Conservation (phyloP, 768 basidiomycete genomes). For the Trametes coccinea region DNA sequence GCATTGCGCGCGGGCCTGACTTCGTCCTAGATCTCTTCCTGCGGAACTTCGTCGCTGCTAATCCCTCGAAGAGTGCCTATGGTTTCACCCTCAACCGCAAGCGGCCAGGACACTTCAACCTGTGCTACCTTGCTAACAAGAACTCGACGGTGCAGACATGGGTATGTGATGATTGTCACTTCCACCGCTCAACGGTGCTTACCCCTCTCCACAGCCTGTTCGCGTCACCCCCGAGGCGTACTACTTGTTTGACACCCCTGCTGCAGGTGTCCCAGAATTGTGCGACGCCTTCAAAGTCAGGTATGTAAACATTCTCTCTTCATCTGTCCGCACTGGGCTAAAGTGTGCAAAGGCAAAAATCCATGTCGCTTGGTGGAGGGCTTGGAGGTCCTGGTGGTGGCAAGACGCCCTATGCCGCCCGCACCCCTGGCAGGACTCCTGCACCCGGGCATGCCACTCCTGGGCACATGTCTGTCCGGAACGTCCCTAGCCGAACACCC, state of each 20-base stretch:
- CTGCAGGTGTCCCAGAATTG: constrained; percentile 87
- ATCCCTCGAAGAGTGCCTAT: constrained; percentile 93
- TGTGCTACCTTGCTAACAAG: constrained; percentile 92
- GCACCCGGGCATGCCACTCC: constrained; percentile 59
- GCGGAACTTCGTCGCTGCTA: constrained; percentile 88
- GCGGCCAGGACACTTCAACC: constrained; percentile 88
- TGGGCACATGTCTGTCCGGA: constrained; percentile 77
- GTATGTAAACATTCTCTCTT: constrained; percentile 35
- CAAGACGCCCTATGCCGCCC: constrained; percentile 79
- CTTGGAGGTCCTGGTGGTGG: constrained; percentile 54
- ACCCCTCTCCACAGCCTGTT: constrained; percentile 56
- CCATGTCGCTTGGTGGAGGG: constrained; percentile 55
- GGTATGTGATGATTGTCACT: constrained; percentile 49
- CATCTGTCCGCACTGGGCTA: not conserved
- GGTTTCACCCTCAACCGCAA: constrained; percentile 91
- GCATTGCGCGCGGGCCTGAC: not conserved
- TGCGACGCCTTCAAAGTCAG: constrained; percentile 97
- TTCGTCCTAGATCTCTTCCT: constrained; percentile 69
- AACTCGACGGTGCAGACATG: constrained; percentile 88
- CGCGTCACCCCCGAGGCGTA: constrained; percentile 88
- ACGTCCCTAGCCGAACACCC: constrained; percentile 63
- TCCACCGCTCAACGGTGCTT: not conserved
- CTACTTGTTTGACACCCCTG: constrained; percentile 86
- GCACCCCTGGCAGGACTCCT: constrained; percentile 74
- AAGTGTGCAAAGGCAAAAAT: constrained; percentile 53